phyloP scores from a whole-genome alignment of 768 basidiomycete genomes.

The Cubamyces sp. region DNA sequence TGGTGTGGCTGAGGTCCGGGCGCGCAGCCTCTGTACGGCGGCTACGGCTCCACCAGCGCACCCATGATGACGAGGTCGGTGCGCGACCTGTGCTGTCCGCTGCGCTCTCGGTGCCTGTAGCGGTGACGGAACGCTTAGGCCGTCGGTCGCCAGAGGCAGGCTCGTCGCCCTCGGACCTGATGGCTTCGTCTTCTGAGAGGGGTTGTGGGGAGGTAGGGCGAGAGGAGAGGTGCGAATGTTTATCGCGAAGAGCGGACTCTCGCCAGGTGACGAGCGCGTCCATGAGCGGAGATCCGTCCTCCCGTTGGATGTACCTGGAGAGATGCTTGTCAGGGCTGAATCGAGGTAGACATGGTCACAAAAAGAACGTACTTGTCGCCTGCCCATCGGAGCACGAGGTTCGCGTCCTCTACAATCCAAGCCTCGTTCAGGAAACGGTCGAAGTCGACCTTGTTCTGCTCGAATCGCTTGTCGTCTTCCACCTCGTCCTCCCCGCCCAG shows the following conservation, averaged over 20 bases:
- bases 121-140: slow-evolving; percentile 11
- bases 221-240: slow-evolving; percentile 31
- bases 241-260: slow-evolving; percentile 39
- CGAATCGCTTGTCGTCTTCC: slow-evolving; percentile 60
- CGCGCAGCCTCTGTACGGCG: slow-evolving; percentile 24
- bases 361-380: slow-evolving; percentile 56
- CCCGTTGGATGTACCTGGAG: slow-evolving; percentile 76
- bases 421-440: slow-evolving; percentile 68
- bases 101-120: slow-evolving; percentile 10
- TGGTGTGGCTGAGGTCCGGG: slow-evolving; percentile 26
- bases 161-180: slow-evolving; percentile 34
- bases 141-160: slow-evolving; percentile 13
- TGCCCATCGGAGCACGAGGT: slow-evolving; percentile 77
- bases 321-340: background rate
- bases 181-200: slow-evolving; percentile 39
- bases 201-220: slow-evolving; percentile 43
- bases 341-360: background rate
- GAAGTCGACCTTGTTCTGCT: slow-evolving; percentile 65
- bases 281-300: slow-evolving; percentile 76
- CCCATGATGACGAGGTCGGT: slow-evolving; percentile 72
- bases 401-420: slow-evolving; percentile 58
- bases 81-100: slow-evolving; percentile 25
- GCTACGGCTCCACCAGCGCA: slow-evolving; percentile 82
- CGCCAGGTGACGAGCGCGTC: slow-evolving; percentile 77
- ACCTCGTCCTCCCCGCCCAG: slow-evolving; percentile 46